Base-by-base conservation (phyloP, 768 basidiomycete species). In the Phlegmacium glaucopus region DNA sequence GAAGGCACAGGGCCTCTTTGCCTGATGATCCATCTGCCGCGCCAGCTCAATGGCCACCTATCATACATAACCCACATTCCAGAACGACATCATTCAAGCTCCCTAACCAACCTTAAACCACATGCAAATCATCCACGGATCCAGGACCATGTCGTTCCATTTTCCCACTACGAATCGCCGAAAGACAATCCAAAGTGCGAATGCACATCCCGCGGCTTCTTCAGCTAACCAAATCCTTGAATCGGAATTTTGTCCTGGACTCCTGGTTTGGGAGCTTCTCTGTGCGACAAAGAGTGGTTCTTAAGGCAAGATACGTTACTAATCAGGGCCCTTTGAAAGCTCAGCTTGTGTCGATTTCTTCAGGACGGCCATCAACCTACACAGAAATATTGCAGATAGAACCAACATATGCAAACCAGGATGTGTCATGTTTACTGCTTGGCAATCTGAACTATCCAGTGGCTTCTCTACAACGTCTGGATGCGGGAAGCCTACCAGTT, bases 221-320 rank as follows among this genome's bases (percentile, higher is more conserved):
- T 1, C 61, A 64, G 4, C 74, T 84, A n/a, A 76, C 82, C 0
- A 59, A 60, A 42, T 59, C 53, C 6, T 70, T 83, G 25, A 72
- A 78, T 53, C 72, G 82, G 5, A 83, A 75, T 3, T 68, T 84
- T 29, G 79, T 85, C 22, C 69, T 85, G 4, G 79, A 80, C 48
- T n/a, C n/a, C n/a, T n/a, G n/a, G n/a, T 80, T 83, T 4, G 77
- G 76, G 6, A 75, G 76, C 18, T 38, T 32, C 16, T 16, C 53
- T 42, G 4, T 9, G 15, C 1, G 48, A 38, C 13, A 45, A 52
- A 41, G 54, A 34, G 35, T 50, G 62, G 46, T 28, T 41, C 15
- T 37, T 48, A 22, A 53, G 51, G 16, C 43, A 48, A 32, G 44
- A 46, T 35, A 38, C 34, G 15, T 17, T 51, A 61, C 22, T 28